A percentile compares a stretch with the other conserved stretches of the same genome.
phyloP scores from a whole-genome alignment of 2,329 filamentous ascomycete genomes.

The Stemphylium beticola region DNA sequence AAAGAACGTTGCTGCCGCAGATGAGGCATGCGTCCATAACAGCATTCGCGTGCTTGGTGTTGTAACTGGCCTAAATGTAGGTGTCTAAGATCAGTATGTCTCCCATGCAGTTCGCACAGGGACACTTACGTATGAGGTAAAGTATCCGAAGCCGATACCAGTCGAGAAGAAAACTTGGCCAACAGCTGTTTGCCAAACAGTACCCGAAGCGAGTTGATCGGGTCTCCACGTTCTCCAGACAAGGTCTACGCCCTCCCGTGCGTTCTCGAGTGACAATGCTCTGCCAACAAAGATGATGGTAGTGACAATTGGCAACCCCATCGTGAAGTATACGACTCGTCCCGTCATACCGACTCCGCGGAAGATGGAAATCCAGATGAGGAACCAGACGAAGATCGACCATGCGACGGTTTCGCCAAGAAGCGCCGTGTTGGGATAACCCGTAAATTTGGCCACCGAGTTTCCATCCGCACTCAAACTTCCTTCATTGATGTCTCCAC shows the following conservation, averaged over 20 bases:
- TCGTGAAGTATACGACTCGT: slow-evolving; percentile 67
- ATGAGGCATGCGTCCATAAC: slow-evolving; percentile 66
- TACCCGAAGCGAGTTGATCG: slow-evolving; percentile 57
- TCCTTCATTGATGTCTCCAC: slow-evolving; percentile 52
- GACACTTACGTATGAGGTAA: slow-evolving; percentile 65
- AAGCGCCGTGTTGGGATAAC: slow-evolving; percentile 56
- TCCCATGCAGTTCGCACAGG: too few relatives aligned
- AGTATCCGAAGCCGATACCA: slow-evolving; percentile 63
- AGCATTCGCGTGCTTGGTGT: slow-evolving; percentile 62
- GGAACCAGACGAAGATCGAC: slow-evolving; percentile 65
- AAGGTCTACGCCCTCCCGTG: slow-evolving; percentile 58
- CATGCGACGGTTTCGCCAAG: slow-evolving; percentile 65
- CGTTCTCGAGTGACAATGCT: slow-evolving; percentile 61
- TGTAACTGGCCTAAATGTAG: too few relatives aligned
- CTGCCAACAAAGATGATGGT: slow-evolving; percentile 64
- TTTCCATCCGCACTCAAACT: slow-evolving; percentile 43
- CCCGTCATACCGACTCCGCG: slow-evolving; percentile 64
- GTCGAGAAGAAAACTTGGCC: slow-evolving; percentile 68
- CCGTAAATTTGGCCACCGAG: slow-evolving; percentile 52
- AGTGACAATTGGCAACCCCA: slow-evolving; percentile 64
- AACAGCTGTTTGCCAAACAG: slow-evolving; percentile 65
- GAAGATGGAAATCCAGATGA: slow-evolving; percentile 66
- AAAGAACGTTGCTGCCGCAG: slow-evolving; percentile 61
- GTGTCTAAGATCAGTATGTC: too few relatives aligned
- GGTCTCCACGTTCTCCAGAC: slow-evolving; percentile 59